phyloP scores from a whole-genome alignment of 192 early-diverging fungal genomes.

The Podila verticillata region DNA sequence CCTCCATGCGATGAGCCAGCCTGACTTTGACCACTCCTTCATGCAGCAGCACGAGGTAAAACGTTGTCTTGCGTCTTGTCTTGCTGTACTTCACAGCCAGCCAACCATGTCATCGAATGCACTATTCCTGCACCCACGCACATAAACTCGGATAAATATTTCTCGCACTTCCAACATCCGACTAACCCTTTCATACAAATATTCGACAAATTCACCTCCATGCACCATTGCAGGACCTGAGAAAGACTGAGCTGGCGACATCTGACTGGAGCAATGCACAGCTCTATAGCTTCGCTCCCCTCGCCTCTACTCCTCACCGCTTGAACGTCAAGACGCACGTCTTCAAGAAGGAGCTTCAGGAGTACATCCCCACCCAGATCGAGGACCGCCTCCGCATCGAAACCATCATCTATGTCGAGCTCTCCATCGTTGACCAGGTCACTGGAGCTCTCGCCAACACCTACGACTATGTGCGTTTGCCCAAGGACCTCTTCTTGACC shows the following conservation, averaged over 20 bases:
- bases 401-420: constrained; percentile 47
- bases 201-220: too few species aligned
- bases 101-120: not conserved
- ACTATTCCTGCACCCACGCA: too few species aligned
- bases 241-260: constrained; percentile 7
- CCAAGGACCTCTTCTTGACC: constrained; percentile 28
- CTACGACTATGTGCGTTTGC: constrained; percentile 38
- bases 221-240: not conserved
- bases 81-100: not conserved
- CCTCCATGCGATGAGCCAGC: constrained; percentile 2
- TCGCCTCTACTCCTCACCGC: constrained; percentile 7
- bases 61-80: not conserved
- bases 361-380: constrained; percentile 39
- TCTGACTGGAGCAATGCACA: constrained; percentile 10
- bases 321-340: constrained; percentile 45
- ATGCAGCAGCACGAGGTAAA: constrained; percentile 32
- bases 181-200: too few species aligned
- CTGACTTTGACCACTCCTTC: constrained; percentile 10
- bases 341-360: constrained; percentile 49
- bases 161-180: not conserved
- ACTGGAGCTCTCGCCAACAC: constrained; percentile 14
- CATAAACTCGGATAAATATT: not conserved
- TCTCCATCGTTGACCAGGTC: constrained; percentile 27
- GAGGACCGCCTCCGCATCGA: constrained; percentile 49
- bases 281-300: constrained; percentile 1